Evolutionary conservation across 805 yeast species (phyloP), one percentile per base, ranked within the genome.

Genomic region (Pichia paraexigua): DNA sequence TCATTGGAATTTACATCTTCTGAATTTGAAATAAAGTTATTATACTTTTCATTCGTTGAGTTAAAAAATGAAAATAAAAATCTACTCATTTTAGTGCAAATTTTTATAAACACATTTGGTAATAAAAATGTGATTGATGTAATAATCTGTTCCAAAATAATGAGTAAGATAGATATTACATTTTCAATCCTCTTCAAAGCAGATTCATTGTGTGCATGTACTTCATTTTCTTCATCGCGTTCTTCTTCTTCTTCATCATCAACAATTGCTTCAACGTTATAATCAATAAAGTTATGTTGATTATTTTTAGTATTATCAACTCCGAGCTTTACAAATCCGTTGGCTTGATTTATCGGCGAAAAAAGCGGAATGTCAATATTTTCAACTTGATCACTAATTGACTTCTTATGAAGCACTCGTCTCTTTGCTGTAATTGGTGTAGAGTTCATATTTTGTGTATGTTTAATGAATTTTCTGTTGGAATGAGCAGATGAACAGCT

Each of bases 101-200:
- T n/a, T 2, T 50, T 41, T 6, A 65, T 63, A 3, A 65, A 39
- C 22, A 57, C 27, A 15, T 60, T 57, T 0, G 69, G 69, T 18
- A 65, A 51, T 6, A 63, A 49, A 21, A 56, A 50, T 2, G 67
- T 63, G 22, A 65, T 58, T 22, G 51, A 51, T 1, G 66, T 47
- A 7, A 65, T 54, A 2, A 65, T 28, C 22, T 62, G 65, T 48
- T 65, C 69, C 3, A 60, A 46, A 11, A 65, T 46, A 30, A 65
- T 65, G 1, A 65, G 39, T 1, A 53, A 42, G 11, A 65, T 59
- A 3, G 69, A 65, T 8, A 56, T 46, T 7, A 48, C 40, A 44
- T 59, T 57, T 28, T 58, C 58, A 12, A 63, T 15, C 41, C 48
- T 54, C 24, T 48, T 28, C 7, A 46, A 8, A 8, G 45, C 6